Percentiles rank a stretch among this genome's conserved stretches.
Conservation (phyloP, 441 rosid species). For the Theobroma grandiflorum region DNA sequence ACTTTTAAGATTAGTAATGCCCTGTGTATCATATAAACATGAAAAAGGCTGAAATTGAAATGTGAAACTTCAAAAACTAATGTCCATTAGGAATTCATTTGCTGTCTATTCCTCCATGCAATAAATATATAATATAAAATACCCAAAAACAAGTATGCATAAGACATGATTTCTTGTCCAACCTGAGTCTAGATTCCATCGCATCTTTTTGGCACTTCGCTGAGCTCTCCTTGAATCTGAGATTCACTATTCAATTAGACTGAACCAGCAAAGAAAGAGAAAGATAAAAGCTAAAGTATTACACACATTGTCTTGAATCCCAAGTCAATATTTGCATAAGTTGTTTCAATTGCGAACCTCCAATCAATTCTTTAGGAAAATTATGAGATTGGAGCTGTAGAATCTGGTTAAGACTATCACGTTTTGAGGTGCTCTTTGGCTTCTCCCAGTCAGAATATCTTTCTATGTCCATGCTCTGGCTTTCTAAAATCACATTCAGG, state of each 20-base stretch:
- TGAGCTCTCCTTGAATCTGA: slow-evolving; percentile 48
- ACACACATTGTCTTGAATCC: not conserved
- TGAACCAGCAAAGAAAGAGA: slow-evolving; percentile 12
- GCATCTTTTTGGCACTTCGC: slow-evolving; percentile 47
- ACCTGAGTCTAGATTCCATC: slow-evolving; percentile 65
- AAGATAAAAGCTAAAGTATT: slow-evolving; percentile 11
- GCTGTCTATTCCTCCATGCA: not conserved
- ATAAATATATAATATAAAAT: not conserved
- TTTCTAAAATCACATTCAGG: slow-evolving; percentile 47
- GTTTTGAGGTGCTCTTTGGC: slow-evolving; percentile 45
- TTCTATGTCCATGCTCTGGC: slow-evolving; percentile 57
- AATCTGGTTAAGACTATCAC: slow-evolving; percentile 54
- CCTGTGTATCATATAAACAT: not conserved
- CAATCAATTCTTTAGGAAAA: slow-evolving; percentile 69
- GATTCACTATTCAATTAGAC: slow-evolving; percentile 21
- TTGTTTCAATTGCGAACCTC: slow-evolving; percentile 46
- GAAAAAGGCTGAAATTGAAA: not conserved
- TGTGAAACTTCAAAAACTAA: not conserved
- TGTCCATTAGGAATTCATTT: not conserved
- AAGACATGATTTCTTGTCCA: slow-evolving; percentile 18
- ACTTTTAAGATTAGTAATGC: not conserved
- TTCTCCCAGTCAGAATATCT: slow-evolving; percentile 62
- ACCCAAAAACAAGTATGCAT: not conserved
- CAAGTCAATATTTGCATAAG: slow-evolving; percentile 8
- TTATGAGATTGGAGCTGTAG: slow-evolving; percentile 49